Conservation (phyloP, 129 eudicot species). For the Solidago caesia region DNA sequence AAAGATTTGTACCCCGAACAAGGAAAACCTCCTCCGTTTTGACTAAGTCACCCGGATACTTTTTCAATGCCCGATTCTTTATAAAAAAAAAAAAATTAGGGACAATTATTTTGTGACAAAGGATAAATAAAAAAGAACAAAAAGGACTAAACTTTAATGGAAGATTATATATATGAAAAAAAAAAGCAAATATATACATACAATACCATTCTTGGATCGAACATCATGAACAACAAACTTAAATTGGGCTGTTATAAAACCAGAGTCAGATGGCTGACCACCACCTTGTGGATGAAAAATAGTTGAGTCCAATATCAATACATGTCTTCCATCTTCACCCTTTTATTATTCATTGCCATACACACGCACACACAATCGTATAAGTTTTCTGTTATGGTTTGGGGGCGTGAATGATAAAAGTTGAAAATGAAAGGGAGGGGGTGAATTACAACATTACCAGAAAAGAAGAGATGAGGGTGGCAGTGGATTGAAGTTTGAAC, state of each 20-base stretch:
- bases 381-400: neutral
- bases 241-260: conserved; percentile 39
- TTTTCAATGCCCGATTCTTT: too few species aligned
- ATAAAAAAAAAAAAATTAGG: too few species aligned
- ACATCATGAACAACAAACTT: conserved; percentile 49
- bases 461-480: conserved; percentile 49
- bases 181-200: conserved; percentile 26
- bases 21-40: too few species aligned
- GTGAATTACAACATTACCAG: conserved; percentile 31
- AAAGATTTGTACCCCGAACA: too few species aligned
- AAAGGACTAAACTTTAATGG: neutral
- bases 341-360: conserved; percentile 11
- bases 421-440: neutral
- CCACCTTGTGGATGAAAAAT: conserved; percentile 64
- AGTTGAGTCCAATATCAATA: conserved; percentile 67
- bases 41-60: too few species aligned
- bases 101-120: neutral
- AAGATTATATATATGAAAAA: neutral
- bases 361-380: neutral
- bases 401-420: neutral
- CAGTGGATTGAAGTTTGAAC: conserved; percentile 59
- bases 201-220: conserved; percentile 70
- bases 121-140: neutral
- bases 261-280: conserved; percentile 85
- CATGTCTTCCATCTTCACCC: conserved; percentile 66